These are phyloP conservation scores for Aspergillus sp. DNA, from an alignment of 2,329 filamentous ascomycete genomes.

Conservation along the genomic window DNA sequence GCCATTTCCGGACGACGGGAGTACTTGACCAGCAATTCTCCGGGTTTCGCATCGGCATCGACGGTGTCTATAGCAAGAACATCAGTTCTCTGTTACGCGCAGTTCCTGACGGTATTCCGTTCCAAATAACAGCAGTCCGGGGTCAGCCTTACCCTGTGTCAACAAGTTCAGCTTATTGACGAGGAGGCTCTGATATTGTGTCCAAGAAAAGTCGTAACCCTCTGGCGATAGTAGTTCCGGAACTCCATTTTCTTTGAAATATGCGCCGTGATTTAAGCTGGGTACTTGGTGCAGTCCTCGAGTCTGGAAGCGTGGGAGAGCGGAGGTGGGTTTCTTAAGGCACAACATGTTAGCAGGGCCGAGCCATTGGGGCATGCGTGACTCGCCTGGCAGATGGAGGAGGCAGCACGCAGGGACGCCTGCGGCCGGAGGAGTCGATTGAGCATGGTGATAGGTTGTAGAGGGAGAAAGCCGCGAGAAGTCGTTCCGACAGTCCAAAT, in stretches of 20 bases:
- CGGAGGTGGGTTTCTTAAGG: slow-evolving; percentile 36
- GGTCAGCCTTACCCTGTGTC: slow-evolving; percentile 62
- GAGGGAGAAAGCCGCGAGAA: slow-evolving; percentile 14
- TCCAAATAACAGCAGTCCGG: neutral
- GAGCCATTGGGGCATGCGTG: slow-evolving; percentile 11
- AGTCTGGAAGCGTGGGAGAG: slow-evolving; percentile 37
- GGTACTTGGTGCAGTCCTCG: slow-evolving; percentile 49
- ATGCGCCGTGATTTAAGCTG: slow-evolving; percentile 46
- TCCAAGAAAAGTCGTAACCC: slow-evolving; percentile 77
- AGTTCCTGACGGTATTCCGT: neutral
- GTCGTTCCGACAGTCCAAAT: slow-evolving; percentile 13
- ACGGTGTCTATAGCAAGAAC: slow-evolving; percentile 55
- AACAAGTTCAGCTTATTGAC: slow-evolving; percentile 73
- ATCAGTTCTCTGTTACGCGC: neutral
- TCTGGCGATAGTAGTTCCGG: slow-evolving; percentile 68
- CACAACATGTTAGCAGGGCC: slow-evolving; percentile 19
- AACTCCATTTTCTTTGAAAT: slow-evolving; percentile 56
- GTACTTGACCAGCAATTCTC: slow-evolving; percentile 70
- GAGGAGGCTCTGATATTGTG: slow-evolving; percentile 73
- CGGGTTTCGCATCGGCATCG: slow-evolving; percentile 60
- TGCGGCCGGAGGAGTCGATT: slow-evolving; percentile 45
- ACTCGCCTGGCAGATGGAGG: slow-evolving; percentile 37
- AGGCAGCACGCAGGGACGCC: slow-evolving; percentile 42
- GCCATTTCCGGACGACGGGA: slow-evolving; percentile 78
- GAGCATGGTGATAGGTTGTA: slow-evolving; percentile 39